Evolutionary conservation across 352 stramenopile species (phyloP).

Genomic region (Globisporangium abappressorium): DNA sequence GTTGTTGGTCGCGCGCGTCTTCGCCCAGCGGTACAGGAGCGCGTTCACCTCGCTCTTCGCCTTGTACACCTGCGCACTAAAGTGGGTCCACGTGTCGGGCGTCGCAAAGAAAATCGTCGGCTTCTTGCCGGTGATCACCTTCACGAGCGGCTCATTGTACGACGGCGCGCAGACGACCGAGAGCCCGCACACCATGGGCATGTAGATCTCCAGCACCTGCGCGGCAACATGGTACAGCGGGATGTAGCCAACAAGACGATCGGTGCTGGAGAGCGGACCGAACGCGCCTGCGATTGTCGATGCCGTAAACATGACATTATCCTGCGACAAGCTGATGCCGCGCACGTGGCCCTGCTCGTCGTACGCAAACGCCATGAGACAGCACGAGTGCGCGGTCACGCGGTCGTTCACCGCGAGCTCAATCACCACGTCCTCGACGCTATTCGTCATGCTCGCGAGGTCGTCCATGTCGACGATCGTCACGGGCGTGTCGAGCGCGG

Average conservation of each 20-base stretch:
- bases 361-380: constrained; percentile 63
- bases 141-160: constrained; percentile 39
- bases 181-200: constrained; percentile 60
- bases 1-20: constrained; percentile 74
- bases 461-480: constrained; percentile 49
- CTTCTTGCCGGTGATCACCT: constrained; percentile 49
- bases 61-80: constrained; percentile 67
- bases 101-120: constrained; percentile 80
- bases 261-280: constrained; percentile 38
- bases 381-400: constrained; percentile 44
- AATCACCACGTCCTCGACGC: constrained; percentile 26
- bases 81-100: constrained; percentile 64
- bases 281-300: constrained; percentile 57
- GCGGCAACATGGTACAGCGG: constrained; percentile 63
- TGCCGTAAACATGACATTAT: constrained; percentile 83
- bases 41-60: constrained; percentile 75
- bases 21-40: constrained; percentile 72
- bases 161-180: constrained; percentile 60
- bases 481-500: constrained; percentile 31
- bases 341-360: constrained; percentile 46
- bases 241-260: constrained; percentile 69
- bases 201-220: constrained; percentile 73
- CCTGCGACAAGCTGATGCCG: constrained; percentile 63
- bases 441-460: constrained; percentile 27
- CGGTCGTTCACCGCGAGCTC: constrained; percentile 24